A percentile compares a stretch with the other conserved stretches of the same genome.
These are phyloP conservation scores for Rhodotorula babjevae DNA, from an alignment of 768 basidiomycete genomes.

Conservation along the genomic window DNA sequence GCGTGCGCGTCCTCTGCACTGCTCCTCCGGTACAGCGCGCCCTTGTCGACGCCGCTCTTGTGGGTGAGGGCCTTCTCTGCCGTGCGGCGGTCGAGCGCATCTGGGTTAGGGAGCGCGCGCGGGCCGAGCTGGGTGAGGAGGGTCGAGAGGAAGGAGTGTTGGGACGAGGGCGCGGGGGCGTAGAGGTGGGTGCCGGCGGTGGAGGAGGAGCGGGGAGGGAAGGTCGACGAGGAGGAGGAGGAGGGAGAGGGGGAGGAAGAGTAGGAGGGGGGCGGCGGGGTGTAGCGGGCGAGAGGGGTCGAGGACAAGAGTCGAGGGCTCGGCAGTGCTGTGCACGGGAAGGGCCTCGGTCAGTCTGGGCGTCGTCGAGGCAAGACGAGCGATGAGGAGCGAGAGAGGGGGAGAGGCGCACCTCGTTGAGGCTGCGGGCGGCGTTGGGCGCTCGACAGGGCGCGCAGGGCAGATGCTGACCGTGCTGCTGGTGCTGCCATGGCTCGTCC, in stretches of 20 bases:
- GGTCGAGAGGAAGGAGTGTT: conserved; percentile 11
- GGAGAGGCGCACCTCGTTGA: neutral
- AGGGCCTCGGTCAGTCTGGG: too few species aligned
- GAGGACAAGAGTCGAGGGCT: too few species aligned
- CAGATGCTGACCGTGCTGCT: neutral
- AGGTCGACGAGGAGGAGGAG: neutral
- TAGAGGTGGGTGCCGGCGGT: conserved; percentile 10
- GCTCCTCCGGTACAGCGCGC: neutral
- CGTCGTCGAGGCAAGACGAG: neutral
- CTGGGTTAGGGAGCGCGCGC: conserved; percentile 3
- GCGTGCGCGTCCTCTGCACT: too few species aligned
- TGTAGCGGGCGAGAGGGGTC: neutral
- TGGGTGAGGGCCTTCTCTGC: conserved; percentile 25
- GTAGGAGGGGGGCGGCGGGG: neutral
- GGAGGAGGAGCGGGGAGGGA: neutral
- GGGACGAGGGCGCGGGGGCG: conserved; percentile 6
- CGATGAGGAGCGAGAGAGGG: neutral
- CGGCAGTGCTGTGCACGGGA: neutral
- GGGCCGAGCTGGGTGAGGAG: conserved; percentile 7
- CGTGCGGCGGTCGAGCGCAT: conserved; percentile 1
- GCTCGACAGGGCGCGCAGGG: neutral
- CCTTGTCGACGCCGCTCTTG: conserved; percentile 36
- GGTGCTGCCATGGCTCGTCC: neutral
- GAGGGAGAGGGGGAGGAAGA: neutral
- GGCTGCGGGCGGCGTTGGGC: neutral